Base-by-base conservation (phyloP, 2,329 filamentous ascomycete genomes). In the Stenocarpella maydis region DNA sequence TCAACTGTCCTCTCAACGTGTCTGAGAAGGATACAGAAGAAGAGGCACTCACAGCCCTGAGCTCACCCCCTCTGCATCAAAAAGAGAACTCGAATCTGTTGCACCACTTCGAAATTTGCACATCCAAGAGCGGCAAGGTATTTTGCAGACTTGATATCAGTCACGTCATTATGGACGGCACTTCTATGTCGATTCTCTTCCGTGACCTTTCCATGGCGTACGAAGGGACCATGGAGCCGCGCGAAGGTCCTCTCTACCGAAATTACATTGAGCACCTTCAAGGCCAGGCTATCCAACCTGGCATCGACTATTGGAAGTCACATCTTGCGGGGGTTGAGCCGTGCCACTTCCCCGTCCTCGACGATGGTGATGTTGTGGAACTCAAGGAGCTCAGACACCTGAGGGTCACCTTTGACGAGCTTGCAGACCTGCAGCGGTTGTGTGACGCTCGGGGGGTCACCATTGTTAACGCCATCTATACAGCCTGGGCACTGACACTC, bases 121-220 rank as follows among this genome's bases (percentile, higher is more conserved):
- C 55, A 47, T 61, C 55, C 19, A 31, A 28, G 41, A 21, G n/a
- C 5, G 64, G 64, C 8, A 26, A 24, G 10, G 49, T 54, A 9
- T 66, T 41, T 54, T 50, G 75, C 49, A 74, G 73, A 31, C 67
- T 82, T 12, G 79, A 80, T 21, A 76, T 82, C 72, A 80, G 76
- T 61, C 80, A 81, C 58, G 74, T 76, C 2, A 65, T 80, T 15
- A 76, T 76, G 2, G 79, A 81, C n/a, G 79, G 78, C 2, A 73
- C 75, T 34, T 80, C 79, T 0, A 74, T 76, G 6, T 55, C 69
- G 8, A 73, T 78, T 17, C 54, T 81, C 9, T 72, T 80, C 5
- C 61, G 71, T 3, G 78, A 80, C 26, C 67, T 81, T 1, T 67
- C 63, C 0, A 28, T 68, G 1, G 74, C 74, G 2, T 80, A 80